Evolutionary conservation across 176 grass and related monocot genomes (phyloP).

Genomic region (Triticum turgidum): DNA sequence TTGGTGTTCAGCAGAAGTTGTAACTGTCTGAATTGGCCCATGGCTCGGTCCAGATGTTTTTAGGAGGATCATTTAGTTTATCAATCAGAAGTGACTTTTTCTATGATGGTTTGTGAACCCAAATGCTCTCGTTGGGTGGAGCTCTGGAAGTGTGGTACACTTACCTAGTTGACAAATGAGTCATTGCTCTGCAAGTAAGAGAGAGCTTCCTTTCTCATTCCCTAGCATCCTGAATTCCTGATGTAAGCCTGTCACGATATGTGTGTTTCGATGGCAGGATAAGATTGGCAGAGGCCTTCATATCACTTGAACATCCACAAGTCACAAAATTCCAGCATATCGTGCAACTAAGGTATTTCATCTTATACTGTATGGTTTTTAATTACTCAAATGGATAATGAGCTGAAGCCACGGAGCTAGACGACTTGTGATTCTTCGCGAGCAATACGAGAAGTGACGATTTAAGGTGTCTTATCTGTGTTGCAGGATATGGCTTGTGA

Average conservation of each 20-base stretch:
- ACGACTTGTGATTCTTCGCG: not conserved
- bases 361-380: not conserved
- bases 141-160: not conserved
- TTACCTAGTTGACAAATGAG: slow-evolving; percentile 12
- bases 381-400: not conserved
- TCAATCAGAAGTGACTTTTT: not conserved
- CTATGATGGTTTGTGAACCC: not conserved
- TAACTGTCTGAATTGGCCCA: not conserved
- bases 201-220: not conserved
- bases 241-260: not conserved
- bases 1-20: not conserved
- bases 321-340: slow-evolving; percentile 29
- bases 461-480: not conserved
- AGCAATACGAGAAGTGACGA: not conserved
- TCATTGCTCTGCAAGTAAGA: slow-evolving; percentile 91
- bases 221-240: not conserved
- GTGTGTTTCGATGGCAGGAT: slow-evolving; percentile 40
- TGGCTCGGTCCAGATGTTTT: not conserved
- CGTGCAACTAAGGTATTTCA: slow-evolving; percentile 61
- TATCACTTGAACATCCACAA: slow-evolving; percentile 34
- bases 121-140: not conserved
- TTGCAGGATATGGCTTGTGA: slow-evolving; percentile 55
- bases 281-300: slow-evolving; percentile 66
- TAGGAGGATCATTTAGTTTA: not conserved
- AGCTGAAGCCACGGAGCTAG: too few species aligned